These are phyloP conservation scores for Zygoascus flipseniorum DNA, from an alignment of 805 yeast genomes.

Conservation along the genomic window DNA sequence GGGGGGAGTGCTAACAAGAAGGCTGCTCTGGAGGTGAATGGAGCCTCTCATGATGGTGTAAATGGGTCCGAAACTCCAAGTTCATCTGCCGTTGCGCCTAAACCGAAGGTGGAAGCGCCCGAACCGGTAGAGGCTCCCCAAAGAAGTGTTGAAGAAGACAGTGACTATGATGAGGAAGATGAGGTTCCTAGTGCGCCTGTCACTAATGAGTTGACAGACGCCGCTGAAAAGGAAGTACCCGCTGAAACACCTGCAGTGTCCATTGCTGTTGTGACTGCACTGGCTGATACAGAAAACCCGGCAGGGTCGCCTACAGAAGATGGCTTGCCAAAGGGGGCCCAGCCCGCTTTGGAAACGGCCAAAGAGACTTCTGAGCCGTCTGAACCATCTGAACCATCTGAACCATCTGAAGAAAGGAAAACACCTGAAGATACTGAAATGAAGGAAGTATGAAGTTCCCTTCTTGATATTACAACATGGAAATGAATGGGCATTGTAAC, in stretches of 20 bases:
- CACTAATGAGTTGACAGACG: not conserved
- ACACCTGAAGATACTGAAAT: not conserved
- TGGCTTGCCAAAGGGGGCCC: not conserved
- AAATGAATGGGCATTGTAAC: not conserved
- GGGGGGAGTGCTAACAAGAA: not conserved
- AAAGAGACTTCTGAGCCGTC: too few relatives aligned
- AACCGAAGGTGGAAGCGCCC: not conserved
- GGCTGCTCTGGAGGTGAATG: not conserved
- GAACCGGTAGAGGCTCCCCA: slow-evolving; percentile 20
- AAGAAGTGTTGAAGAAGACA: slow-evolving; percentile 38
- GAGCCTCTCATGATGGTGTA: not conserved
- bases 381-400: too few relatives aligned
- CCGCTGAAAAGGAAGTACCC: not conserved
- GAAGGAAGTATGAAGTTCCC: not conserved
- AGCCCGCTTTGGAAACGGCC: not conserved
- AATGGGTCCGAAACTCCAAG: not conserved
- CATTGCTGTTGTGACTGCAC: not conserved
- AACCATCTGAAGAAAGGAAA: not conserved
- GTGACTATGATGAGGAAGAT: slow-evolving; percentile 35
- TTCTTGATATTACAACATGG: not conserved
- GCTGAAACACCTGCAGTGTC: not conserved
- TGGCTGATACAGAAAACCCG: not conserved
- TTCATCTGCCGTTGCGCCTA: not conserved
- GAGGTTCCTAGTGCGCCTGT: not conserved
- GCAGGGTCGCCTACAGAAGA: not conserved